Base-by-base conservation (phyloP, 345 rosid species). In the Hirschfeldia incana region DNA sequence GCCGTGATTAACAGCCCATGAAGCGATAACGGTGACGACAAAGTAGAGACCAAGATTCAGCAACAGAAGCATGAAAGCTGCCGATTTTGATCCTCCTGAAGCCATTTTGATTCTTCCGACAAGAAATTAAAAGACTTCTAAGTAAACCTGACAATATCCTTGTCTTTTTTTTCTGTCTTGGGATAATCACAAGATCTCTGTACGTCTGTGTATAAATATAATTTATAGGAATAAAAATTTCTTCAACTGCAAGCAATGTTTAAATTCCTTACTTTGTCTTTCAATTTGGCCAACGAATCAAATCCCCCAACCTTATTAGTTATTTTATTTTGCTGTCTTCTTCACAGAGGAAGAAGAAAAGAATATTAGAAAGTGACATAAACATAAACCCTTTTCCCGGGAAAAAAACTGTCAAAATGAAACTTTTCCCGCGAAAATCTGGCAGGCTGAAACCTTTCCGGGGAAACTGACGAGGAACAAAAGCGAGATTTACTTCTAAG, bases 1-100 rank as follows among this genome's bases (percentile, higher is more conserved):
- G 36, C 84, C 91, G 74, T 90, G 95, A 82, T 92, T 94, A 9
- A 87, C 81, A 8, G 92, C 92, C 98, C 97, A 92, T 0, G 91
- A 82, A 39, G 97, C 94, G 13, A 87, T 77, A 12, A 87, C 72
- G 8, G 87, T 85, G 72, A 92, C 75, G 60, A 89, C 82, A 73
- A 92, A 90, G 59, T 89, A 94, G 2, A 94, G 86, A 17, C 83
- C 85, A 6, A 91, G 86, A 74, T 92, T 94, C 82, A 92, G 80
- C 72, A 89, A 4, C 61, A 88, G 85, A 76, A 92, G 92, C 84
- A 87, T 26, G 51, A 81, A 83, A 27, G 97, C 93, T 42, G 86
- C 84, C 6, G 97, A 85, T 80, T 87, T 94, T 37, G 93, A 70
- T 73, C 83, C 85, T 62, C 84, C 88, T 44, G 93, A 85, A 78